Evolutionary conservation across 768 basidiomycete genomes (phyloP).

Genomic region (Megacollybia marginata): DNA sequence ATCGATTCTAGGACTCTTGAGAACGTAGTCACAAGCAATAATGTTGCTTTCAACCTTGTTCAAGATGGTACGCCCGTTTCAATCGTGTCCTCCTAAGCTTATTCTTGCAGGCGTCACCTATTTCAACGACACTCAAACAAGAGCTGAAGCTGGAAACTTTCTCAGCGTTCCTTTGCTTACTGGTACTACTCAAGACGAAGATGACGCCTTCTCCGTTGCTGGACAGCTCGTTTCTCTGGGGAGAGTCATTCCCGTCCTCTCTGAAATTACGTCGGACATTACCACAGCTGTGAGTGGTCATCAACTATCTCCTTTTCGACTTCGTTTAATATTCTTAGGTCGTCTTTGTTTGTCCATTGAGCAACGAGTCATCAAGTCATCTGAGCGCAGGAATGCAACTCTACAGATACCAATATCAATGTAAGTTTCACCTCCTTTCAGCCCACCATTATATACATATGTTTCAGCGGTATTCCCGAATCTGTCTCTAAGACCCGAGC

Average conservation of each 20-base stretch:
- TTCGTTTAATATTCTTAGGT: no score
- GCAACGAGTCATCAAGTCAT: no score
- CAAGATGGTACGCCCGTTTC: slow-evolving; percentile 1
- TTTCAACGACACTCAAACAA: slow-evolving; percentile 21
- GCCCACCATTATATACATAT: no score
- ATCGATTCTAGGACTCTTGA: neutral
- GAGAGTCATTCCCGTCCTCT: slow-evolving; percentile 19
- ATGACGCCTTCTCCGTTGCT: slow-evolving; percentile 24
- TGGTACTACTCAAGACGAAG: slow-evolving; percentile 26
- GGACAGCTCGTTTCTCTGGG: slow-evolving; percentile 20
- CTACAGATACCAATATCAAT: no score
- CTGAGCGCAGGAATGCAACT: no score
- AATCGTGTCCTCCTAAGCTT: slow-evolving; percentile 9
- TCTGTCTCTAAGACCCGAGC: no score
- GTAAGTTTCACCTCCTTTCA: no score
- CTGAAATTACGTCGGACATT: slow-evolving; percentile 18
- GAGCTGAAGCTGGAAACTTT: slow-evolving; percentile 21
- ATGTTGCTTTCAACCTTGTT: neutral
- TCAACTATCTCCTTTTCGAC: no score
- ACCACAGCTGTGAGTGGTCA: no score
- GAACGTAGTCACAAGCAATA: neutral
- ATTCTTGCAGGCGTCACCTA: slow-evolving; percentile 21
- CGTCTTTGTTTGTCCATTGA: no score
- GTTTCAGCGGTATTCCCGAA: no score
- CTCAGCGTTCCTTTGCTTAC: slow-evolving; percentile 21